Base-by-base conservation (phyloP, 1,284 basidiomycete genomes). In the Apiotrichum siamense region DNA sequence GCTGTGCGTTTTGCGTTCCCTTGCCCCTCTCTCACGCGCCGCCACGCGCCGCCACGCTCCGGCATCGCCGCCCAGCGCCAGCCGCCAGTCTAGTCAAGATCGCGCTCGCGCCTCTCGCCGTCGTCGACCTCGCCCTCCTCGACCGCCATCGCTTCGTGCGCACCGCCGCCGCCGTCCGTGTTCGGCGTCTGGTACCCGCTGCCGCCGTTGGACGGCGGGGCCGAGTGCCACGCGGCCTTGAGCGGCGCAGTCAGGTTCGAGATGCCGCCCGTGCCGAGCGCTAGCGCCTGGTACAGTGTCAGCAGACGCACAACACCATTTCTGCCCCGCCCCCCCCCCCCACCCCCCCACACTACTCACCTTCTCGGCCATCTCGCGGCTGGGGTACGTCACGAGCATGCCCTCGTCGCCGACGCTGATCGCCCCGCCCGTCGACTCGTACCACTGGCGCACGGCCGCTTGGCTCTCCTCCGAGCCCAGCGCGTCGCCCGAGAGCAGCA, bases 371-470 rank as follows among this genome's bases (percentile, higher is more conserved):
- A 62, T 61, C 44, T 66, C 66, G 37, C 70, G 58, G 25, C 60
- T 62, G 12, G 67, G 63, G 52, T 70, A 75, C 2, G 60, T 63
- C 10, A 72, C 67, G 33, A 64, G 57, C 41, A 67, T 35, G 40
- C 40, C 50, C 12, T 53, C 55, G 12, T 45, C 32, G 2, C 37
- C 35, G 1, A 31, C 29, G 10, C 59, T 63, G 12, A 69, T 51
- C 21, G 44, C 42, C 17, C 65, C 64, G 12, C 67, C 65, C 62
- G 81, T 59, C 60, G 86, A 83, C 78, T 88, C 86, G 69, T 86
- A 93, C 84, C 88, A 93, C 58, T 86, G 83, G 56, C 81, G 81
- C 47, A 90, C 77, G 23, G 81, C 79, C 58, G 81, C 41, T 79
- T 62, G 47, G 76, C 77, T 32, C 23, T 77, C 75, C 27, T 75